phyloP scores from a whole-genome alignment of 176 grass and related monocot species.

The Oryza rufipogon region DNA sequence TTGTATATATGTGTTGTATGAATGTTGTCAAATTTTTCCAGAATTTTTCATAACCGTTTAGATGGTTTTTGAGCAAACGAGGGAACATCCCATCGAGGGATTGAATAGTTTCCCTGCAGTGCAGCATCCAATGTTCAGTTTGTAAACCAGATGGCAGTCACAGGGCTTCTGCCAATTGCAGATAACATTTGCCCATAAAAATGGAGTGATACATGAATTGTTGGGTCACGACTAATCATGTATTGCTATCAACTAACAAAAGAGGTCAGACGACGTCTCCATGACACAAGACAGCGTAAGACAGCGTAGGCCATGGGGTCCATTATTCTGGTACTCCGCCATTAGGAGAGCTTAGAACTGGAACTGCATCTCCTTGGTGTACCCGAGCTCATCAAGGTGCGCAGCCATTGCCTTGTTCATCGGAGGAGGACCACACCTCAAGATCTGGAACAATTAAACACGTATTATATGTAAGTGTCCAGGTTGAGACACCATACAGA shows the following conservation, averaged over 20 bases:
- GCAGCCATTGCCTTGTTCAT: slow-evolving; percentile 99
- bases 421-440: slow-evolving; percentile 94
- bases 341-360: slow-evolving; percentile 61
- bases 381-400: slow-evolving; percentile 77
- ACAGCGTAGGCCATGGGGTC: background rate
- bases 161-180: background rate
- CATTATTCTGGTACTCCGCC: slow-evolving; percentile 25
- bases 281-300: background rate
- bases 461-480: background rate
- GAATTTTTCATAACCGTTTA: no score
- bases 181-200: slow-evolving; percentile 21
- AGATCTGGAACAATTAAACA: slow-evolving; percentile 52
- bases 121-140: background rate
- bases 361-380: slow-evolving; percentile 97
- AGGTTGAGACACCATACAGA: background rate
- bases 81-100: no score
- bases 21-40: no score
- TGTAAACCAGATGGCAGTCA: slow-evolving; percentile 29
- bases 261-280: background rate
- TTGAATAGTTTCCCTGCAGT: background rate
- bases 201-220: slow-evolving; percentile 1
- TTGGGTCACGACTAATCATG: background rate
- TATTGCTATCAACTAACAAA: slow-evolving; percentile 26
- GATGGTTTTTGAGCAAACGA: no score
- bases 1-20: no score